phyloP scores from a whole-genome alignment of 176 grass and related monocot species.

The sorghum (Sorghum bicolor) region DNA sequence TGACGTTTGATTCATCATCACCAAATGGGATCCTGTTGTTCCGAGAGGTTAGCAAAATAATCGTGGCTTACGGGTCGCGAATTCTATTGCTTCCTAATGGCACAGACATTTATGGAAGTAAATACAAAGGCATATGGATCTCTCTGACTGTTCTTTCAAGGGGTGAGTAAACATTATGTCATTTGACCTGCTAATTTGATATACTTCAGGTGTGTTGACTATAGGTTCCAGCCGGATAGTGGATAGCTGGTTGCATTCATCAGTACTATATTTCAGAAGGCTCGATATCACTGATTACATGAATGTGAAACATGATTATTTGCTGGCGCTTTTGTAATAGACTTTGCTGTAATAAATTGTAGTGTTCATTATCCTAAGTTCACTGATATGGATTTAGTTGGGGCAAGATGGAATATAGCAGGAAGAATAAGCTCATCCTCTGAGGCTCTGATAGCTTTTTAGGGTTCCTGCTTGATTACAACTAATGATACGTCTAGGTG shows the following conservation, averaged over 20 bases:
- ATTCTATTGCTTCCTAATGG: conserved; percentile 87
- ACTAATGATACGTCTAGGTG: neutral
- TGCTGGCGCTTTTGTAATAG: neutral
- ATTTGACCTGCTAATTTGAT: conserved; percentile 17
- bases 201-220: neutral
- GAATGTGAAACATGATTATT: neutral
- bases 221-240: neutral
- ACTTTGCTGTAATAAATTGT: neutral
- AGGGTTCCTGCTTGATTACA: neutral
- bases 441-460: neutral
- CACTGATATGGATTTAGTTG: neutral
- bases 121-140: conserved; percentile 99
- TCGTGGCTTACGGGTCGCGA: conserved; percentile 92
- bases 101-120: conserved; percentile 74
- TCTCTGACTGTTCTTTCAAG: conserved; percentile 84
- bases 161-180: conserved; percentile 51
- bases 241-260: neutral
- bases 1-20: conserved; percentile 97
- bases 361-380: neutral
- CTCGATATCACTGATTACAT: neutral
- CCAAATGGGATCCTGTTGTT: conserved; percentile 99
- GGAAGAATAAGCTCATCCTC: neutral
- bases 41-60: conserved; percentile 95
- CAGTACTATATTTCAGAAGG: neutral
- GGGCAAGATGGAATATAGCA: neutral